These are phyloP conservation scores for Haematococcus sp. DNA, from an alignment of 139 green algal species.

Conservation along the genomic window DNA sequence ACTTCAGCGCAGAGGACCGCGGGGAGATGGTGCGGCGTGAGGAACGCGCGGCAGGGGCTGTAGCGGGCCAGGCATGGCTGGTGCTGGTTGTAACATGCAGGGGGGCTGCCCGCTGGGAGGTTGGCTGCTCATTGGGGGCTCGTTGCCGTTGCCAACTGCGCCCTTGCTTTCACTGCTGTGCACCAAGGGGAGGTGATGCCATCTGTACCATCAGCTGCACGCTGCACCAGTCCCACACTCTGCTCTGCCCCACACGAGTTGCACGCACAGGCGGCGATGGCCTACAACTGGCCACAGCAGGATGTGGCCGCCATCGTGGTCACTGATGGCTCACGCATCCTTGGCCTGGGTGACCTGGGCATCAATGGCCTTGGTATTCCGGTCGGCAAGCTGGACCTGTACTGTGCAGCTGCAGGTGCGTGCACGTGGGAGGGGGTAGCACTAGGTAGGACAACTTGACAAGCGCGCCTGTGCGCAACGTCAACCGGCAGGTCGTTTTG, in stretches of 20 bases:
- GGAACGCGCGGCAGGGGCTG: too few species aligned
- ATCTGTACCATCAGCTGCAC: slow-evolving; percentile 20
- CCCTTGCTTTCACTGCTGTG: too few species aligned
- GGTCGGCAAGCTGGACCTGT: slow-evolving; percentile 91
- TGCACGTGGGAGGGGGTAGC: too few species aligned
- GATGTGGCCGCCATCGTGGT: slow-evolving; percentile 73
- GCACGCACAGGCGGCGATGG: slow-evolving; percentile 82
- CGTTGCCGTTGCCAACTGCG: too few species aligned
- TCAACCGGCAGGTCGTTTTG: too few species aligned
- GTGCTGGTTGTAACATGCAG: too few species aligned
- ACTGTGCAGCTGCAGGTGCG: slow-evolving; percentile 76
- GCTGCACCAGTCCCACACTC: slow-evolving; percentile 67
- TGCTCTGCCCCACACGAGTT: slow-evolving; percentile 18
- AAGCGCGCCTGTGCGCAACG: neutral
- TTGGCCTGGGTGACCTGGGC: slow-evolving; percentile 82
- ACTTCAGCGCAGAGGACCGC: slow-evolving; percentile 79
- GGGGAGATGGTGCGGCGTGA: slow-evolving; percentile 65
- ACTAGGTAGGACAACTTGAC: neutral
- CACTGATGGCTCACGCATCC: slow-evolving; percentile 65
- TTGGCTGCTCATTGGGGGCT: too few species aligned
- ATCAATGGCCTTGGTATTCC: slow-evolving; percentile 79
- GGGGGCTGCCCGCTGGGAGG: too few species aligned
- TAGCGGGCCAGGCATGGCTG: too few species aligned
- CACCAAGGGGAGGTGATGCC: too few species aligned
- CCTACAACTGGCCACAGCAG: slow-evolving; percentile 67